phyloP scores from a whole-genome alignment of 257 asterid species.

The Solanum neorickii region DNA sequence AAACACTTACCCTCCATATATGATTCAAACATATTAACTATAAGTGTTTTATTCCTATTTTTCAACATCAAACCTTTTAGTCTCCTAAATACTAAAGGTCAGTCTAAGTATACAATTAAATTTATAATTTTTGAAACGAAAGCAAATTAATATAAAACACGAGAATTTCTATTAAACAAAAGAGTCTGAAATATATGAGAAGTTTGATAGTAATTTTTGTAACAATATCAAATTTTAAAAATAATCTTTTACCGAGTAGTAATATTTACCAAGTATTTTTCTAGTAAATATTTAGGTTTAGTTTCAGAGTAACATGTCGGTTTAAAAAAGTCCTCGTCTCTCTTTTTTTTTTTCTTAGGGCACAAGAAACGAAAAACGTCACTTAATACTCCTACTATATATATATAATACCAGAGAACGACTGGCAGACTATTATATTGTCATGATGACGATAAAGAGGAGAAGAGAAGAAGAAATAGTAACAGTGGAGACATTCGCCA shows the following conservation, averaged over 20 bases:
- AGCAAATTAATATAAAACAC: background rate
- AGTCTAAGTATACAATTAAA: background rate
- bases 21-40: background rate
- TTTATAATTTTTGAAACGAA: background rate
- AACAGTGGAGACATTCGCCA: conserved; percentile 1
- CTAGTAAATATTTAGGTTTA: too few species aligned
- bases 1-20: background rate
- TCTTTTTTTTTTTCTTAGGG: background rate
- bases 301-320: too few species aligned
- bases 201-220: too few species aligned
- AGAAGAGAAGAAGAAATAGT: background rate
- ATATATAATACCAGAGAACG: background rate
- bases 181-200: too few species aligned
- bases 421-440: background rate
- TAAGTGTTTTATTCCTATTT: background rate
- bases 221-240: too few species aligned
- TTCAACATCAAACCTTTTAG: background rate
- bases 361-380: background rate
- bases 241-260: too few species aligned
- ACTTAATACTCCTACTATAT: background rate
- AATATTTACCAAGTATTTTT: too few species aligned
- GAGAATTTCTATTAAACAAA: background rate
- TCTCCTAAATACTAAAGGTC: background rate
- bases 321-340: background rate
- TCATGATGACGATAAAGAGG: background rate